Evolutionary conservation across 306 rosid species (phyloP).

Genomic region (Hylodesmum podocarpum): DNA sequence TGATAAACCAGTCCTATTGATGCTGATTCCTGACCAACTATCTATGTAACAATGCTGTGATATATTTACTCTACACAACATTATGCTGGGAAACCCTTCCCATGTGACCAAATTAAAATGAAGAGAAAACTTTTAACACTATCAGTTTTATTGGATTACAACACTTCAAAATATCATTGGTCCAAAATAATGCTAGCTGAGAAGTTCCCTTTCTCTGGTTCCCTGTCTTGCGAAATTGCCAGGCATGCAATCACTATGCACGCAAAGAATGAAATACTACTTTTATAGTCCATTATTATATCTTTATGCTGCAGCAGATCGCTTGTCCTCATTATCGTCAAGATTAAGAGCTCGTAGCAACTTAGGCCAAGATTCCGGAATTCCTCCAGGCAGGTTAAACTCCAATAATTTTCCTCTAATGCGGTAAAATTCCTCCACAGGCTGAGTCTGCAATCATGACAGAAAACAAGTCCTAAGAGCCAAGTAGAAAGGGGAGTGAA

Average conservation of each 20-base stretch:
- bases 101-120: constrained; percentile 10
- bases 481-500: not conserved
- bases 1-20: constrained; percentile 30
- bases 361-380: constrained; percentile 97
- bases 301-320: constrained; percentile 69
- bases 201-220: constrained; percentile 27
- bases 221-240: constrained; percentile 49
- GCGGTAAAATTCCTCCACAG: constrained; percentile 83
- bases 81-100: constrained; percentile 28
- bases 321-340: constrained; percentile 75
- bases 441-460: constrained; percentile 65
- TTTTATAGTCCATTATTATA: constrained; percentile 26
- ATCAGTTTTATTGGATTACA: constrained; percentile 26
- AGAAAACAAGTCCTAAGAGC: not conserved
- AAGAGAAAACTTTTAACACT: constrained; percentile 11
- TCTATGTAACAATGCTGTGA: constrained; percentile 22
- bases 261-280: constrained; percentile 58
- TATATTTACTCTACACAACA: constrained; percentile 18
- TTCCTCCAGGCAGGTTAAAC: constrained; percentile 95
- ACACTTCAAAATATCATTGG: constrained; percentile 23
- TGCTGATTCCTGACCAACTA: constrained; percentile 40
- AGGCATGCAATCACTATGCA: constrained; percentile 44
- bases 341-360: constrained; percentile 83
- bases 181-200: constrained; percentile 25
- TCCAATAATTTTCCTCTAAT: constrained; percentile 79